A percentile compares a stretch with the other conserved stretches of the same genome.
Evolutionary conservation across 2,329 filamentous ascomycete genomes (phyloP).

Genomic region (Fusarium sp.): DNA sequence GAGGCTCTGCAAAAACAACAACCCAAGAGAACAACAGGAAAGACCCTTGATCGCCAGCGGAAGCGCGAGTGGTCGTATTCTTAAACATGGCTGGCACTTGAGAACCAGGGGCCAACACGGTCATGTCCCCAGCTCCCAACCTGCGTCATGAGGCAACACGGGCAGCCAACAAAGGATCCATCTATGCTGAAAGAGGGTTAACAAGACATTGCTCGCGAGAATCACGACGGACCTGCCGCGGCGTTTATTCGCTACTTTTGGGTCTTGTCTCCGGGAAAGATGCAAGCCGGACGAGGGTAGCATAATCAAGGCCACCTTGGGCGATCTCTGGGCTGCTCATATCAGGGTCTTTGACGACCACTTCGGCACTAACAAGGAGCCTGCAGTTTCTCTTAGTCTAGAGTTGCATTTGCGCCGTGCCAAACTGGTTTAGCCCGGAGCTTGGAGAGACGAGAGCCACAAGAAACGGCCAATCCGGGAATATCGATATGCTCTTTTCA

Average conservation of each 20-base stretch:
- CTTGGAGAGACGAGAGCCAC: slow-evolving; percentile 7
- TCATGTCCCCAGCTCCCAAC: slow-evolving; percentile 20
- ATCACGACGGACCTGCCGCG: slow-evolving; percentile 14
- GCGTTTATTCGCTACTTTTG: slow-evolving; percentile 35
- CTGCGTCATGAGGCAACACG: slow-evolving; percentile 30
- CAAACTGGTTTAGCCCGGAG: slow-evolving; percentile 32
- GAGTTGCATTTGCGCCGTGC: slow-evolving; percentile 23
- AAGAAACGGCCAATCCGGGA: slow-evolving; percentile 23
- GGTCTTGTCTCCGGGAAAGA: slow-evolving; percentile 22
- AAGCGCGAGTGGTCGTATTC: slow-evolving; percentile 27
- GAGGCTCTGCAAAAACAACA: not conserved
- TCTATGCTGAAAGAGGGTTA: slow-evolving; percentile 34
- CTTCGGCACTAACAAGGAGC: slow-evolving; percentile 30
- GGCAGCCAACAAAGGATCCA: slow-evolving; percentile 24
- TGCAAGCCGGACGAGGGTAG: slow-evolving; percentile 13
- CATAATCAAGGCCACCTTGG: slow-evolving; percentile 19
- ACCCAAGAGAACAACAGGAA: slow-evolving; percentile 3
- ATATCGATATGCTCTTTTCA: slow-evolving; percentile 21
- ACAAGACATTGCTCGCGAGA: slow-evolving; percentile 18
- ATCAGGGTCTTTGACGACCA: slow-evolving; percentile 27
- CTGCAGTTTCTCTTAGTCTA: slow-evolving; percentile 29
- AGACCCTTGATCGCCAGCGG: not conserved
- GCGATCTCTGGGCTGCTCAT: slow-evolving; percentile 33
- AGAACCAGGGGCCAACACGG: slow-evolving; percentile 9
- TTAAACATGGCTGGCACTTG: slow-evolving; percentile 28